These are phyloP conservation scores for Arthrobotrys pseudoclavata DNA, from an alignment of 2,329 filamentous ascomycete genomes.

Conservation along the genomic window DNA sequence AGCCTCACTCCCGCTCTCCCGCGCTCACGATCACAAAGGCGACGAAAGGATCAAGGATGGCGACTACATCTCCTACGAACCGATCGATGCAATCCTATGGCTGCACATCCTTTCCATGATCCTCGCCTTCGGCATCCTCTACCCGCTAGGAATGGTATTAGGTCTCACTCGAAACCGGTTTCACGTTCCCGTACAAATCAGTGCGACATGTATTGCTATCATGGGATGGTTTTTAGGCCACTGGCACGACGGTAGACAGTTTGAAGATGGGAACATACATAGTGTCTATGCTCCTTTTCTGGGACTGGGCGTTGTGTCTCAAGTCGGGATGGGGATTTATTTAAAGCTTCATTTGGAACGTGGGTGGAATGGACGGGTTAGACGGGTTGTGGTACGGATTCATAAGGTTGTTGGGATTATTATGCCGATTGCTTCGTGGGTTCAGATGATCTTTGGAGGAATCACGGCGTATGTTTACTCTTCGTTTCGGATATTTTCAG, in stretches of 20 bases:
- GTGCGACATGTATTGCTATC: constrained; percentile 81
- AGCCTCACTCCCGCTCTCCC: constrained; percentile 58
- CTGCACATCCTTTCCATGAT: constrained; percentile 91
- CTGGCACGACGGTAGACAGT: constrained; percentile 88
- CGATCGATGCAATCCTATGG: constrained; percentile 84
- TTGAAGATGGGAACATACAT: constrained; percentile 81
- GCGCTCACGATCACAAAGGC: constrained; percentile 42
- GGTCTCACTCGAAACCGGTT: constrained; percentile 90
- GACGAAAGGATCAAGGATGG: constrained; percentile 51
- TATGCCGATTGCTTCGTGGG: constrained; percentile 88
- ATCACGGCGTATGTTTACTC: constrained; percentile 75
- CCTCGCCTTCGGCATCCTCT: constrained; percentile 89
- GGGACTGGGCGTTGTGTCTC: constrained; percentile 81
- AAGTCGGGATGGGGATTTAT: constrained; percentile 86
- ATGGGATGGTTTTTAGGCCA: constrained; percentile 86
- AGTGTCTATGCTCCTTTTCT: constrained; percentile 82
- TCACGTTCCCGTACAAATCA: constrained; percentile 89
- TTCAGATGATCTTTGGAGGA: constrained; percentile 95
- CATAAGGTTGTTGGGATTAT: constrained; percentile 88
- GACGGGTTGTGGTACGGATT: constrained; percentile 77
- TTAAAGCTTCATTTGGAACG: constrained; percentile 89
- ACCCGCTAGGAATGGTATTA: constrained; percentile 84
- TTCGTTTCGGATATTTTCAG: background rate
- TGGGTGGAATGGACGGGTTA: constrained; percentile 83
- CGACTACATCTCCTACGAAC: constrained; percentile 59